Percentiles rank a stretch among this genome's conserved stretches.
Evolutionary conservation across 371 early-diverging fungal species (phyloP).

Genomic region (Lichtheimia corymbifera): DNA sequence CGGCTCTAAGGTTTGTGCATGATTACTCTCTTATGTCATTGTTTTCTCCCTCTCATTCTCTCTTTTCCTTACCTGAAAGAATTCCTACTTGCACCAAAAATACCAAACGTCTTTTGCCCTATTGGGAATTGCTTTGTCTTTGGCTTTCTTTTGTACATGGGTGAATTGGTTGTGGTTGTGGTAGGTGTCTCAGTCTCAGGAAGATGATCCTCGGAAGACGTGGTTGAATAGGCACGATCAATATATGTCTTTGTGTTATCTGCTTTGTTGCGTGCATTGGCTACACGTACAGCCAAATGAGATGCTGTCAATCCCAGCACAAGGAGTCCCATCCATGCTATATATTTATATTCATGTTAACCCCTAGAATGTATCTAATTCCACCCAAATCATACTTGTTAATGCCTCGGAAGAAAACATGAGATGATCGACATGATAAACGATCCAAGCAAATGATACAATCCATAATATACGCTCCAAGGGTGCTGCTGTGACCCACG

Average conservation of each 20-base stretch:
- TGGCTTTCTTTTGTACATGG: background rate
- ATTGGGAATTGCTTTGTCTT: no score
- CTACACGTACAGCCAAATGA: background rate
- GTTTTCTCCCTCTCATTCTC: no score
- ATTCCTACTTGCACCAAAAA: conserved; percentile 21
- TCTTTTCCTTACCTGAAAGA: conserved; percentile 19
- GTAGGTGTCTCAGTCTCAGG: background rate
- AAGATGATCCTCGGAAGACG: conserved; percentile 29
- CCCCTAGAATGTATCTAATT: no score
- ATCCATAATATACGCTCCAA: conserved; percentile 35
- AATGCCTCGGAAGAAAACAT: background rate
- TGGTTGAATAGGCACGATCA: conserved; percentile 15
- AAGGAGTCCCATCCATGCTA: conserved; percentile 3
- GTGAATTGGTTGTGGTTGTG: background rate
- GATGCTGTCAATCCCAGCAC: background rate
- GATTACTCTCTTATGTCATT: background rate
- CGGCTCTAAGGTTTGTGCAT: conserved; percentile 20
- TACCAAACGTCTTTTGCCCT: conserved; percentile 4
- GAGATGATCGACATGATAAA: conserved; percentile 4
- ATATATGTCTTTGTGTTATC: background rate
- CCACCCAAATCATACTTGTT: no score
- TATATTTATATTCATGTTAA: background rate
- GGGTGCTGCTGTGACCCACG: conserved; percentile 13
- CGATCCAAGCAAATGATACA: conserved; percentile 29
- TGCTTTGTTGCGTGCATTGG: background rate